phyloP scores from a whole-genome alignment of 805 yeast genomes.

The Tetrapisispora fleetii region DNA sequence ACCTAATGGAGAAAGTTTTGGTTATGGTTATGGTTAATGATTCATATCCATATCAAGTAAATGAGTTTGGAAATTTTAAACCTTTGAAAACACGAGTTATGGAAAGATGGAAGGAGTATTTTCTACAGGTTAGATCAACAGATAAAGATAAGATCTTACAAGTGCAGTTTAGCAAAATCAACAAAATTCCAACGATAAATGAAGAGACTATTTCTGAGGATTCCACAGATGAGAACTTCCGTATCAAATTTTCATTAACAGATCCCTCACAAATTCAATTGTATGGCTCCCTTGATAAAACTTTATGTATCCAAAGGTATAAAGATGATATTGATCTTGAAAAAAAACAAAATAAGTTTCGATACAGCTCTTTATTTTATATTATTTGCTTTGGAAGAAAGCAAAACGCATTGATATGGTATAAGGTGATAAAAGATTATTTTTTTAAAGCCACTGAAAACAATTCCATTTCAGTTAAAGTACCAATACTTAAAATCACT shows the following conservation, averaged over 20 bases:
- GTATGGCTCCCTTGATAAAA: slow-evolving; percentile 61
- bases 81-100: slow-evolving; percentile 43
- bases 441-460: slow-evolving; percentile 38
- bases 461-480: slow-evolving; percentile 34
- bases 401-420: slow-evolving; percentile 52
- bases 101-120: slow-evolving; percentile 75
- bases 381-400: slow-evolving; percentile 48
- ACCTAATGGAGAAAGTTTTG: slow-evolving; percentile 46
- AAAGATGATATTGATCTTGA: neutral
- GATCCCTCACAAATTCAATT: slow-evolving; percentile 32
- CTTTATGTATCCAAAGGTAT: slow-evolving; percentile 34
- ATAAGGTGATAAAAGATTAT: slow-evolving; percentile 42
- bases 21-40: slow-evolving; percentile 43
- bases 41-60: neutral
- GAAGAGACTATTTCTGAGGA: neutral
- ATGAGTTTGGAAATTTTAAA: slow-evolving; percentile 39
- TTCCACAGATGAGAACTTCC: neutral
- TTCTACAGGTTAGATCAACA: slow-evolving; percentile 61
- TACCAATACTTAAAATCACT: slow-evolving; percentile 34
- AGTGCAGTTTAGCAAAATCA: neutral
- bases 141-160: slow-evolving; percentile 40
- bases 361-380: slow-evolving; percentile 30
- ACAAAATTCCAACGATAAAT: neutral
- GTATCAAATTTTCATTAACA: neutral
- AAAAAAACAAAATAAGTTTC: neutral